phyloP scores from a whole-genome alignment of 2,329 filamentous ascomycete genomes.

The Cladosporium sp. region DNA sequence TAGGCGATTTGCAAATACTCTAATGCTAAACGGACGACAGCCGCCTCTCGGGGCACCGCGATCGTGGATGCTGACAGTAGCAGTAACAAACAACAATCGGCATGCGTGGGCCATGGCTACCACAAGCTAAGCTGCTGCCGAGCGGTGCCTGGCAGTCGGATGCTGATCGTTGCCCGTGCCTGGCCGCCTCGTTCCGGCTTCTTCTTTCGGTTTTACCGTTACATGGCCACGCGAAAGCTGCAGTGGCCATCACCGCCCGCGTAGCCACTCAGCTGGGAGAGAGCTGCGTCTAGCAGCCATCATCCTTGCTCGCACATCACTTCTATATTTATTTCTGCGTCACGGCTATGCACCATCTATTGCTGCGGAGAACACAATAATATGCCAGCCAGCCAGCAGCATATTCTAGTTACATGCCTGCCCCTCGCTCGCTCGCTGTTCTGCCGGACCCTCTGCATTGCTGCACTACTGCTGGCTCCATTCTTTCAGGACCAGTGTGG shows the following conservation, averaged over 20 bases:
- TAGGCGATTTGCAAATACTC: neutral
- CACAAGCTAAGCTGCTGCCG: too few relatives aligned
- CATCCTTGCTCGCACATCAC: constrained; percentile 6
- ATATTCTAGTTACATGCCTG: too few relatives aligned
- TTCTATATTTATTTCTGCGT: constrained; percentile 7
- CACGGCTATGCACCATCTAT: constrained; percentile 2
- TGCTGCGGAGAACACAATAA: too few relatives aligned
- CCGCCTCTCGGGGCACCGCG: too few relatives aligned
- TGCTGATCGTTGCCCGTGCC: neutral
- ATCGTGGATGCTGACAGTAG: too few relatives aligned
- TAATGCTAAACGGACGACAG: constrained; percentile 1
- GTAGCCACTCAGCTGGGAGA: neutral
- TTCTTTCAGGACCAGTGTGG: neutral
- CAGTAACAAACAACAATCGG: too few relatives aligned
- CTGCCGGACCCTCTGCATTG: neutral
- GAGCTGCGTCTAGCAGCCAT: neutral
- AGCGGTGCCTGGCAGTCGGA: neutral
- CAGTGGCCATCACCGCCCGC: neutral
- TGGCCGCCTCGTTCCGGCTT: neutral
- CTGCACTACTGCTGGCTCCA: neutral
- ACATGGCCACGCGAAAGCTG: constrained; percentile 11
- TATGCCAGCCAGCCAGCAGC: too few relatives aligned
- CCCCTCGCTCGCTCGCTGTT: too few relatives aligned
- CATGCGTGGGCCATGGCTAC: too few relatives aligned
- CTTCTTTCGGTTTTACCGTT: neutral